Percentiles rank a stretch among this genome's conserved stretches.
Conservation (phyloP, 345 rosid species). For the Sisymbrium irio region DNA sequence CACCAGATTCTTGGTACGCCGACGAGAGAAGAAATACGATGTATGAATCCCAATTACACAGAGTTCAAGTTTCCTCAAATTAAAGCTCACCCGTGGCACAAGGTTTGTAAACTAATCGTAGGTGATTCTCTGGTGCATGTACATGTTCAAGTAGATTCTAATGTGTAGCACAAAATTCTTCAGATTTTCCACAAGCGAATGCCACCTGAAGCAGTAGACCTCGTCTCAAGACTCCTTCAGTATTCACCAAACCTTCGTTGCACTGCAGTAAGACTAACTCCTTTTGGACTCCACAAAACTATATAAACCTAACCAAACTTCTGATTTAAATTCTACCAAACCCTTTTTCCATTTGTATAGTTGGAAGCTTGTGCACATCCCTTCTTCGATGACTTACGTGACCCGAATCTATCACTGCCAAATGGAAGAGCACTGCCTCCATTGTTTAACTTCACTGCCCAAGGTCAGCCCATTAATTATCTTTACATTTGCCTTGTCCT, state of each 20-base stretch:
- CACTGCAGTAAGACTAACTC: constrained; percentile 34
- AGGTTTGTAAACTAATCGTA: constrained; percentile 37
- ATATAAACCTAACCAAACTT: neutral
- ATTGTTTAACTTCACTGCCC: constrained; percentile 83
- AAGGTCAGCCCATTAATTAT: constrained; percentile 48
- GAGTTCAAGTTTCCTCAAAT: constrained; percentile 99
- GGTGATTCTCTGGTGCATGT: constrained; percentile 5
- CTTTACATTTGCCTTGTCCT: neutral
- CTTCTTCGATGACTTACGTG: constrained; percentile 84
- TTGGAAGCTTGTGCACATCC: constrained; percentile 98
- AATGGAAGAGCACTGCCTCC: constrained; percentile 87
- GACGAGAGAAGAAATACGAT: constrained; percentile 92
- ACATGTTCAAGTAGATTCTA: constrained; percentile 18
- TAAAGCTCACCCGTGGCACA: constrained; percentile 99
- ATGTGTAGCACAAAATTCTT: constrained; percentile 12
- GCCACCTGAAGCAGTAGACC: constrained; percentile 46
- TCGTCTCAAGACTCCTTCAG: constrained; percentile 41
- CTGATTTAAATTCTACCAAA: neutral
- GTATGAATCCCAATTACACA: constrained; percentile 97
- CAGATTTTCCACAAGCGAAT: constrained; percentile 40
- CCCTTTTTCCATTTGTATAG: constrained; percentile 36
- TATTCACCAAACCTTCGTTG: constrained; percentile 43
- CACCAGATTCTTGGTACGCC: constrained; percentile 92
- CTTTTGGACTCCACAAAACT: neutral
- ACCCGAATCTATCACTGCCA: constrained; percentile 75